Evolutionary conservation across 2,329 filamentous ascomycete genomes (phyloP).

Genomic region (Trichophyton equinum): DNA sequence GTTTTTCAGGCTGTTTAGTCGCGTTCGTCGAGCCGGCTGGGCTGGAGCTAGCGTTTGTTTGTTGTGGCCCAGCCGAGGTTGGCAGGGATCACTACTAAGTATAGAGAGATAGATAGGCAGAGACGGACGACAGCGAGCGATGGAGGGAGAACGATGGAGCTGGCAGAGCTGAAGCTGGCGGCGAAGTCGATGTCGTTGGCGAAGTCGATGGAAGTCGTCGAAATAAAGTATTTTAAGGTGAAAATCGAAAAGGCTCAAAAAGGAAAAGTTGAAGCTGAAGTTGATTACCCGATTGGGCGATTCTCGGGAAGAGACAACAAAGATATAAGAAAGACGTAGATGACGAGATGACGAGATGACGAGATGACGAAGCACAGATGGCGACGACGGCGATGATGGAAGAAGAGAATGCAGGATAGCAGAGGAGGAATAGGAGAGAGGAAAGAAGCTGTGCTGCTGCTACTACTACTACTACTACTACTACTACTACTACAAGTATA

Average conservation of each 20-base stretch:
- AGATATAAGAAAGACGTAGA: not conserved
- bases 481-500: too few relatives aligned
- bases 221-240: not conserved
- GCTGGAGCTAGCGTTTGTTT: not conserved
- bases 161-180: not conserved
- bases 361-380: too few relatives aligned
- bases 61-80: conserved; percentile 1
- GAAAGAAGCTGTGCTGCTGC: too few relatives aligned
- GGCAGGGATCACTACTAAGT: not conserved
- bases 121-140: too few relatives aligned
- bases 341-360: not conserved
- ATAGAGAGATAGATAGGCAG: not conserved
- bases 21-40: not conserved
- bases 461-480: too few relatives aligned
- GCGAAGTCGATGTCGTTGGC: not conserved
- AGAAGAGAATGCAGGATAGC: too few relatives aligned
- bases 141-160: not conserved
- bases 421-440: too few relatives aligned
- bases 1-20: not conserved
- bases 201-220: not conserved
- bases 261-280: not conserved
- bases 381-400: too few relatives aligned
- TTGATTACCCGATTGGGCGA: not conserved
- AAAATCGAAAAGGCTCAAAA: not conserved
- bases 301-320: not conserved